Evolutionary conservation across 2,329 filamentous ascomycete species (phyloP), one percentile per base, ranked within the genome.

Genomic region (Knoxdaviesia capensis): DNA sequence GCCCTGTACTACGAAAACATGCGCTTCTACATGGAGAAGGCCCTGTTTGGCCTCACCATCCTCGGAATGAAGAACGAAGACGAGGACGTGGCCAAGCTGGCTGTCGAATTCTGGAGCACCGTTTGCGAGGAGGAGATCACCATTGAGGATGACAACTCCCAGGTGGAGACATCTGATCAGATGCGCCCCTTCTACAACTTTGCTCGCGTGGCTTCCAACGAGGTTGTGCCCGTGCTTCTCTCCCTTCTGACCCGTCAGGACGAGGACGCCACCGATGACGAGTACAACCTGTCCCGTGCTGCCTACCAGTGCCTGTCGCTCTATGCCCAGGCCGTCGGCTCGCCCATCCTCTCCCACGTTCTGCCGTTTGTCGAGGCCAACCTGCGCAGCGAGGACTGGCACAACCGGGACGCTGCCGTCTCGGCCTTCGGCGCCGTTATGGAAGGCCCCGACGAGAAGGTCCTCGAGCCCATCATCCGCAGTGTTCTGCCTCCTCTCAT

Each of bases 11-110:
- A 98, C 60, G 90, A 98, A 55, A 92, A 94, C 66, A 98, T 98
- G 90, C 80, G 87, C 54, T 98, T 94, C 64, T 98, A 98, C 68
- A 98, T 98, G 90, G 90, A 98, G 70, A 96, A 96, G 74, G 90
- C 90, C 34, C 72, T 98, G 37, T 98, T 98, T 53, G 90, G 90
- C 45, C 71, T 98, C 36, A 98, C 90, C 35, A 94, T 98, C 48
- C 78, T 94, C 58, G 90, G 90, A 51, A 98, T 98, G 90, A 94
- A 94, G 74, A 92, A 77, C 53, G 80, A 87, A 6, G 90, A 98
- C 52, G 90, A 98, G 61, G 90, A 98, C 57, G 90, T 98, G 42
- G 83, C 90, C 47, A 98, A 98, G 71, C 71, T 98, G 44, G 90
- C 90, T 34, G 86, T 98, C 50, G 90, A 98, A 59, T 98, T 98